These are phyloP conservation scores for Citrus unshiu DNA, from an alignment of 345 rosid genomes.

Conservation along the genomic window DNA sequence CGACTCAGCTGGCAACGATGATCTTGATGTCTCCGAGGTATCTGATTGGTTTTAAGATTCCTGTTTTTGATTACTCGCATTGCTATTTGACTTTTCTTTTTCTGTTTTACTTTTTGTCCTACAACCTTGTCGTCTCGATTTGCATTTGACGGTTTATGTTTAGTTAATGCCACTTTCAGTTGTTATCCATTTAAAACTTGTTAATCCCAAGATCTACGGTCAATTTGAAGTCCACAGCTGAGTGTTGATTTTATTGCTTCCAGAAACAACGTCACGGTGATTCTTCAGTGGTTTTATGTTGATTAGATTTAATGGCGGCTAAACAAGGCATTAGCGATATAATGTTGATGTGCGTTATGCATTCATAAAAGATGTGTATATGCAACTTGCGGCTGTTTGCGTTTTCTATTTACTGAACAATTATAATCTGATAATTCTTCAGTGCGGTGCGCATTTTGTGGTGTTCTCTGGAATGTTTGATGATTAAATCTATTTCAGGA, in stretches of 20 bases:
- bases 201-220: conserved; percentile 9
- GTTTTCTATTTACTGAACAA: neutral
- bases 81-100: neutral
- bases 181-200: neutral
- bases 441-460: neutral
- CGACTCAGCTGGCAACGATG: conserved; percentile 45
- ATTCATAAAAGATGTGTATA: neutral
- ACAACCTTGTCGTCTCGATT: neutral
- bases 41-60: neutral
- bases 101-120: neutral
- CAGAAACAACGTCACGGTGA: too few species aligned
- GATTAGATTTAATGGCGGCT: neutral
- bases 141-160: conserved; percentile 4
- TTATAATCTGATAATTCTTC: neutral
- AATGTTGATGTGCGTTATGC: neutral
- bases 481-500: neutral
- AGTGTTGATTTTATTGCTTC: neutral
- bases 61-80: neutral
- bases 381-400: neutral
- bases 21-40: conserved; percentile 50
- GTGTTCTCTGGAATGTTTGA: neutral
- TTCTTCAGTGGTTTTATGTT: neutral
- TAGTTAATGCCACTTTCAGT: neutral
- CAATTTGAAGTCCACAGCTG: neutral
- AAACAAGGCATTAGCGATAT: neutral